These are phyloP conservation scores for Phytophthora kernoviae DNA, from an alignment of 352 stramenopile genomes.

Conservation along the genomic window DNA sequence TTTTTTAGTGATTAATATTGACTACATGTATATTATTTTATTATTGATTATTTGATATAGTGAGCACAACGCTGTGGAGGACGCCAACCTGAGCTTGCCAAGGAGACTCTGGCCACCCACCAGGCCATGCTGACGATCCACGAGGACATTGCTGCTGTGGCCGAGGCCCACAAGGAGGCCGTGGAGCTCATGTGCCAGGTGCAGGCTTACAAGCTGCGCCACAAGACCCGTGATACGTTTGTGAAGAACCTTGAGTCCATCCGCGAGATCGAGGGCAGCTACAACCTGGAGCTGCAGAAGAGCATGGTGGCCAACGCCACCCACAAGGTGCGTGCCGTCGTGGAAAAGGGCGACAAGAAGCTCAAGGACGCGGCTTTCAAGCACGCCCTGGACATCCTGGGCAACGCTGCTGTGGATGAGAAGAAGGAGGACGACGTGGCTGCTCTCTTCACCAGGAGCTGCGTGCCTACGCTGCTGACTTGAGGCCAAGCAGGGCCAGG, in stretches of 20 bases:
- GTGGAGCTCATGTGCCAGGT: constrained; percentile 85
- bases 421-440: constrained; percentile 86
- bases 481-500: constrained; percentile 82
- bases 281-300: constrained; percentile 86
- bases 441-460: constrained; percentile 83
- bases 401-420: constrained; percentile 67
- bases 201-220: constrained; percentile 82
- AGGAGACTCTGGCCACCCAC: constrained; percentile 85
- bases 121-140: constrained; percentile 85
- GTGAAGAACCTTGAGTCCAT: constrained; percentile 89
- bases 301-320: constrained; percentile 79
- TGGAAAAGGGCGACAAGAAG: constrained; percentile 85
- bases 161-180: constrained; percentile 82
- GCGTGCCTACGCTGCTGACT: constrained; percentile 68
- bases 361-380: constrained; percentile 87
- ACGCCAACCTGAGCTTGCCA: constrained; percentile 84
- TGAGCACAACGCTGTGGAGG: constrained; percentile 86
- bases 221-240: constrained; percentile 89
- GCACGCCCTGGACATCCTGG: constrained; percentile 84
- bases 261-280: constrained; percentile 78
- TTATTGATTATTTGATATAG: constrained; percentile 26
- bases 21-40: too few relatives aligned
- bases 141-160: constrained; percentile 81
- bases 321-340: constrained; percentile 69
- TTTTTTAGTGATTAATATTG: too few relatives aligned